These are phyloP conservation scores for Lenwebbia sp. DNA, from an alignment of 345 rosid genomes.

Conservation along the genomic window DNA sequence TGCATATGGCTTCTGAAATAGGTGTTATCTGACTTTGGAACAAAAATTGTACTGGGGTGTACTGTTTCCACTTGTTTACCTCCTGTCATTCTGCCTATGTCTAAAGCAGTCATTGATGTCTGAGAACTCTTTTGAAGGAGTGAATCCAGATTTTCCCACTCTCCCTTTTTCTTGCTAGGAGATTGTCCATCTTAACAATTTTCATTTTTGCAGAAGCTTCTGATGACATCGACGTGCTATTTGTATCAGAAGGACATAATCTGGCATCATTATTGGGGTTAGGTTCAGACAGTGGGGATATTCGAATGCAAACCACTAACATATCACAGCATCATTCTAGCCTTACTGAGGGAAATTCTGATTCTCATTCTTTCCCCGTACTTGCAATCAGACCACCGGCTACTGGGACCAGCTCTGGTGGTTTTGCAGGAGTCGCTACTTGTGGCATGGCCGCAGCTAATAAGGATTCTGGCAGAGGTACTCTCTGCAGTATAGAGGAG, in stretches of 20 bases:
- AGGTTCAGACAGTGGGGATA: slow-evolving; percentile 9
- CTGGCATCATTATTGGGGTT: slow-evolving; percentile 17
- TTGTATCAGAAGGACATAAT: slow-evolving; percentile 18
- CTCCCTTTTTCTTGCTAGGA: neutral
- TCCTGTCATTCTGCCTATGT: neutral
- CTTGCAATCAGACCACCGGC: slow-evolving; percentile 12
- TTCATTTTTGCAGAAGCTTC: neutral
- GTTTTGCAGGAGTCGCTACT: slow-evolving; percentile 2
- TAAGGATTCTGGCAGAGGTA: slow-evolving; percentile 3
- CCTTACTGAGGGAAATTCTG: slow-evolving; percentile 3
- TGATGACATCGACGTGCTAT: neutral
- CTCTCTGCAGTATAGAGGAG: slow-evolving; percentile 13
- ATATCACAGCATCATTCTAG: slow-evolving; percentile 6
- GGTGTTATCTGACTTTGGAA: neutral
- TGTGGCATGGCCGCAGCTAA: neutral
- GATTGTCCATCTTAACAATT: slow-evolving; percentile 15
- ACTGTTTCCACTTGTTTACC: neutral
- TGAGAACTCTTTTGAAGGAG: neutral
- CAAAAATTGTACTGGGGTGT: neutral
- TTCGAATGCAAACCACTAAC: slow-evolving; percentile 10
- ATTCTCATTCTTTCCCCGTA: slow-evolving; percentile 11
- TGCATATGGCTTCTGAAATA: neutral
- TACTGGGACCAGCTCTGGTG: slow-evolving; percentile 1
- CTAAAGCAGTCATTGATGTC: neutral
- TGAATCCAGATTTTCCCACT: neutral